Percentiles rank a stretch among this genome's conserved stretches.
phyloP scores from a whole-genome alignment of 495 filamentous ascomycete genomes.

The Talaromyces ruber region DNA sequence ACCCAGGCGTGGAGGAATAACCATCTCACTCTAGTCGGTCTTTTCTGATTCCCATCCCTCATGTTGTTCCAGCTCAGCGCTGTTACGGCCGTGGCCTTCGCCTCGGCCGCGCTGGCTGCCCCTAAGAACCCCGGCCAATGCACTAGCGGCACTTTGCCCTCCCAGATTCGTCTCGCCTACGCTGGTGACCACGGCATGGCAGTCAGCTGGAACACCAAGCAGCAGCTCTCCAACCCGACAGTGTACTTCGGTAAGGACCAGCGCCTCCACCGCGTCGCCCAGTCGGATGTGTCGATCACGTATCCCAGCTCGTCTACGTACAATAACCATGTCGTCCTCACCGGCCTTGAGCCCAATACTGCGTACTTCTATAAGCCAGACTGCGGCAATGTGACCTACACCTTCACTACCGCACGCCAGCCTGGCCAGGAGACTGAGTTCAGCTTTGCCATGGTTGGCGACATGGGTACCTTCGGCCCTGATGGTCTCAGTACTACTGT shows the following conservation, averaged over 20 bases:
- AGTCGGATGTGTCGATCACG: conserved; percentile 20
- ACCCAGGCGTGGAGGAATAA: too few relatives aligned
- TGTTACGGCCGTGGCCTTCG: too few relatives aligned
- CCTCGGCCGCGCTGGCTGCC: too few relatives aligned
- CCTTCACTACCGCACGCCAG: conserved; percentile 16
- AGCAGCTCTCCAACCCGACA: too few relatives aligned
- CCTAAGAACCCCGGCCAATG: too few relatives aligned
- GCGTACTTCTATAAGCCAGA: conserved; percentile 22
- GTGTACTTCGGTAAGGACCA: too few relatives aligned
- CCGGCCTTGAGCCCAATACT: conserved; percentile 22
- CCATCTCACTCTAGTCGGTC: too few relatives aligned
- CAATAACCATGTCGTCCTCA: conserved; percentile 31
- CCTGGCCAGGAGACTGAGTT: conserved; percentile 20
- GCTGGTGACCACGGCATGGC: not conserved
- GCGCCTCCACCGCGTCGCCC: conserved; percentile 10
- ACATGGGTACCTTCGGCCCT: conserved; percentile 28
- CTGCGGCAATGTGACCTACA: conserved; percentile 10
- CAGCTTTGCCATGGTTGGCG: conserved; percentile 22
- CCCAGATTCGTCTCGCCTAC: conserved; percentile 2
- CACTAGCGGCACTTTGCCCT: not conserved
- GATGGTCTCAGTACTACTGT: conserved; percentile 18
- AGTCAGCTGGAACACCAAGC: conserved; percentile 23
- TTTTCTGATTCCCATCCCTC: too few relatives aligned
- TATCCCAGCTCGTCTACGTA: conserved; percentile 27
- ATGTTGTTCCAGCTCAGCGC: too few relatives aligned